Conservation (phyloP, 306 rosid genomes). For the Alnus rubra region DNA sequence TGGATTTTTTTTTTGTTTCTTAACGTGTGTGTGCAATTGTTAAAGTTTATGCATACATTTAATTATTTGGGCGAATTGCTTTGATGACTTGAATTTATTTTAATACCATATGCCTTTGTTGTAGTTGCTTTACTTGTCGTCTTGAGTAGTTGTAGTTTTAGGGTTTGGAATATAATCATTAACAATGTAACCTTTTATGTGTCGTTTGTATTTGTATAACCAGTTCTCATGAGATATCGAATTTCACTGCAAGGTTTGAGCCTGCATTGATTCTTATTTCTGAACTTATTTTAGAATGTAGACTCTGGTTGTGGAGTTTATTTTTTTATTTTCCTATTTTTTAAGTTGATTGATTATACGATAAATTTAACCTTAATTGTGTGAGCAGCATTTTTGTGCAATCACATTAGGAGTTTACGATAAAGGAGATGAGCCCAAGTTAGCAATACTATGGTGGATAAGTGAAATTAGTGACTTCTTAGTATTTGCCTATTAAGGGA, state of each 20-base stretch:
- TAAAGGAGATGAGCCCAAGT: neutral
- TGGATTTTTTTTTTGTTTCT: neutral
- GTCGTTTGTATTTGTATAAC: no score
- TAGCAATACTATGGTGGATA: neutral
- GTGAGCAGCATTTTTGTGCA: neutral
- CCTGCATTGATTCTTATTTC: neutral
- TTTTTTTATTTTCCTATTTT: neutral
- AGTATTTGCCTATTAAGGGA: neutral
- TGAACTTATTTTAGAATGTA: neutral
- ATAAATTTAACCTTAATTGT: neutral
- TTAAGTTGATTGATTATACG: neutral
- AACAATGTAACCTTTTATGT: no score
- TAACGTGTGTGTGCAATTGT: neutral
- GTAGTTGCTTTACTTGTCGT: neutral
- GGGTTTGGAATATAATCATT: neutral
- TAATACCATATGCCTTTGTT: neutral
- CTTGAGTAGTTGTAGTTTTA: neutral
- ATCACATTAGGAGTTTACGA: neutral
- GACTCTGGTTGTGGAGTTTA: neutral
- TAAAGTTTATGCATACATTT: neutral
- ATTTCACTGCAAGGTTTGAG: neutral
- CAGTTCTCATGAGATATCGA: neutral
- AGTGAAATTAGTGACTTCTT: slow-evolving; percentile 1
- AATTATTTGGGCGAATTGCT: neutral
- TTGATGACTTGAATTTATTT: neutral